Evolutionary conservation across 306 rosid genomes (phyloP).

Genomic region (Coriaria nepalensis): DNA sequence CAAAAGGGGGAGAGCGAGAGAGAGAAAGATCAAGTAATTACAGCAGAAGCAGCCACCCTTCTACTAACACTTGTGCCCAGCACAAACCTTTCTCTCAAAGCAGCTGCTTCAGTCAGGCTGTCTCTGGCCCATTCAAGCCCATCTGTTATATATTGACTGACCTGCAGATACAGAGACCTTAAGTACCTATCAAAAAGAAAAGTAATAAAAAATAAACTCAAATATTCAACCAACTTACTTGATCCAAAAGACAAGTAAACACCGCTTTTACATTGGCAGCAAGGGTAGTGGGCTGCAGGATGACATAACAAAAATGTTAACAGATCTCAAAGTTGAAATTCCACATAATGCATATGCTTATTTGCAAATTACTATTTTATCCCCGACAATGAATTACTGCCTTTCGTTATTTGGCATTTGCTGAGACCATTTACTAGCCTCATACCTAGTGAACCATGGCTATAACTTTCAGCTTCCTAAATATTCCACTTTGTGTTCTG

Average conservation of each 20-base stretch:
- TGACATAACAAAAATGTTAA: constrained; percentile 9
- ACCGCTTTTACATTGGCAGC: constrained; percentile 78
- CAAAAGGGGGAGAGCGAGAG: constrained; percentile 6
- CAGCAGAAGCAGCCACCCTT: constrained; percentile 97
- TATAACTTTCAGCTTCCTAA: not conserved
- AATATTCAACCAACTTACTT: constrained; percentile 51
- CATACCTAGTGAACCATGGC: not conserved
- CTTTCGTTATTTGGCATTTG: too few relatives aligned
- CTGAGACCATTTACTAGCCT: not conserved
- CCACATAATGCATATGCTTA: not conserved
- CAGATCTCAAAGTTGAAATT: constrained; percentile 2
- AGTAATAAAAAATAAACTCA: constrained; percentile 9
- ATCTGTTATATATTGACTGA: constrained; percentile 88
- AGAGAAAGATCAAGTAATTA: constrained; percentile 26
- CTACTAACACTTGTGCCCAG: constrained; percentile 71
- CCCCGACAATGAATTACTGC: not conserved
- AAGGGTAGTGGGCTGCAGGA: constrained; percentile 67
- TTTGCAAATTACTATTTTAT: not conserved
- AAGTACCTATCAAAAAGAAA: not conserved
- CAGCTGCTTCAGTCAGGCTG: constrained; percentile 82
- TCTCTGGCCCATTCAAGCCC: constrained; percentile 98
- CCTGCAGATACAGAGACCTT: constrained; percentile 25
- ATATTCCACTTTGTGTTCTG: not conserved
- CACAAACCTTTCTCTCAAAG: constrained; percentile 88
- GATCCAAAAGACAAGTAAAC: constrained; percentile 86